Percentiles rank a stretch among this genome's conserved stretches.
Conservation (phyloP, 83 land plant species). For the Thuja plicata region DNA sequence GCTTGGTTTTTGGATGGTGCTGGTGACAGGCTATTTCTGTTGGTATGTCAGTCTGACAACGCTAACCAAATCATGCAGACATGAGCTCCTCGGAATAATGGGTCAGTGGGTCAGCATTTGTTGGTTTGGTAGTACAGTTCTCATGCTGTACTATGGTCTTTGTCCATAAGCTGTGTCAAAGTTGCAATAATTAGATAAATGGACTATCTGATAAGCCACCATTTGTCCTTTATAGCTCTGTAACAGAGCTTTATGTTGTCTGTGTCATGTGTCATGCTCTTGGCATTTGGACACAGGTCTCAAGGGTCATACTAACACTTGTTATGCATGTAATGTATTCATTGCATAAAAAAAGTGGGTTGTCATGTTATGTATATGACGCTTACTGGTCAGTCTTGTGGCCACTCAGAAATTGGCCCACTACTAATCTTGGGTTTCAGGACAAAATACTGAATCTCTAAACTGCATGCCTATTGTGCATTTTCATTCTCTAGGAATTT, state of each 20-base stretch:
- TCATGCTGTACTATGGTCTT: conserved; percentile 14
- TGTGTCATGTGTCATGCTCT: not conserved
- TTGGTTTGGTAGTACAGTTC: conserved; percentile 12
- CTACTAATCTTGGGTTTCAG: not conserved
- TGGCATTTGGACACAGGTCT: not conserved
- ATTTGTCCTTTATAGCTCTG: not conserved
- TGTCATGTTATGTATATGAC: not conserved
- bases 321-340: conserved; percentile 6
- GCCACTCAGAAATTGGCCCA: not conserved
- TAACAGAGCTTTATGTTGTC: conserved; percentile 3
- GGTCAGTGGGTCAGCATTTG: not conserved
- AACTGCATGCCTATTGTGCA: not conserved
- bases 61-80: conserved; percentile 10
- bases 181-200: conserved; percentile 5
- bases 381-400: not conserved
- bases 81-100: conserved; percentile 6
- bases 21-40: conserved; percentile 12
- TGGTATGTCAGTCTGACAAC: conserved; percentile 11
- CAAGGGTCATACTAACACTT: conserved; percentile 6
- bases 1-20: conserved; percentile 15
- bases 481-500: not conserved
- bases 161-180: conserved; percentile 6
- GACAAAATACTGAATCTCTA: not conserved
- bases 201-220: not conserved
- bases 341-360: not conserved